Evolutionary conservation across 768 basidiomycete genomes (phyloP), one percentile per base, ranked within the genome.

Genomic region (Hypsizygus marmoreus): DNA sequence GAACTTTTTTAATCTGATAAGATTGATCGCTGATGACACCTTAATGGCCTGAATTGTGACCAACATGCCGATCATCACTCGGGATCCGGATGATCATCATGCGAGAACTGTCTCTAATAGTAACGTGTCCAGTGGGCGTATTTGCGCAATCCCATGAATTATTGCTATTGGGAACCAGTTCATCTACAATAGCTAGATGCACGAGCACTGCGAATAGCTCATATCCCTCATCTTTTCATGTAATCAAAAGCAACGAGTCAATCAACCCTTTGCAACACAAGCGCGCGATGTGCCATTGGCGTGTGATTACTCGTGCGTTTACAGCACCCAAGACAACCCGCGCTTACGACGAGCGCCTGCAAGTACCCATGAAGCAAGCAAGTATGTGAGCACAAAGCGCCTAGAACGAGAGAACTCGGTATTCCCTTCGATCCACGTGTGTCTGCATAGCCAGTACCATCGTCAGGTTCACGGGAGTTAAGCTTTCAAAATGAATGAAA

Each of bases 351-450:
- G 17, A 40, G 38, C 2, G 11, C 26, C 39, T 9, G 31, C 3
- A 17, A 7, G 4, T 8, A 11, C 14, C 33, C 5, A 16, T n/a
- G 33, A 40, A 39, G 37, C 22, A 24, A 13, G 35, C 38, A 38
- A 32, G 20, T 11, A 30, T 10, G 28, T 25, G 31, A 34, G 13
- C 30, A 29, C 36, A 23, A 32, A 32, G 31, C 32, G 36, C 25
- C 43, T 56, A 70, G 54, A 70, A 67, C 33, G 65, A 61, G 23
- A 68, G 53, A 29, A 68, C 55, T 16, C 57, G 59, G 39, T 62
- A 70, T 47, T 60, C 55, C 38, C 50, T 51, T 32, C 45, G 53
- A 22, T 51, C 47, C 11, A 29, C 34, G 50, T 56, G 47, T 28
- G 35, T 31, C 49, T 56, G 13, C 43, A 36, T 31, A 47, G 28